Evolutionary conservation across 306 rosid species (phyloP), one percentile per base, ranked within the genome.

Genomic region (Alnus glutinosa): DNA sequence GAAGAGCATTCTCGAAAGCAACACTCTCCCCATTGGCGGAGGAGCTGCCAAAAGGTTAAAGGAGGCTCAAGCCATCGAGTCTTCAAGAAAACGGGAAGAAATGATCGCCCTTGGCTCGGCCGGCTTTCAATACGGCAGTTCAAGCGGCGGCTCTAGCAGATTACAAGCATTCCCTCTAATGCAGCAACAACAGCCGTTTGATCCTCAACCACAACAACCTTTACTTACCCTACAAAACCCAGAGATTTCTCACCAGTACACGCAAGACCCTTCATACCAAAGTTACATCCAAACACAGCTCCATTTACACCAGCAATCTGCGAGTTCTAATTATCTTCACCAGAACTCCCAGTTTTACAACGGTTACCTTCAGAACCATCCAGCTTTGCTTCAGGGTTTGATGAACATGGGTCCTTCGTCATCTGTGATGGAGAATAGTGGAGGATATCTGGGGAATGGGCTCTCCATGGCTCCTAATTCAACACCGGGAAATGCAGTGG

Each of bases 11-110:
- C 85, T 93, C 0, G 99, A 93, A 55, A 96, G 98, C 91, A 96
- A 87, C 75, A 90, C 94, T 4, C 97, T 96, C 3, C 99, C 99
- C 0, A 96, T 96, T 0, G 97, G 99, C 50, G 98, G 98, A 2
- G 99, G 99, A 0, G 99, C 98, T 1, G 99, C 99, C 0, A 96
- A 96, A 34, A 75, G 99, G 0, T 83, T 96, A 2, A 96, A 96
- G 66, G 99, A 96, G 75, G 99, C 99, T 36, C 99, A 93, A 34
- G 99, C 97, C 73, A 79, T 96, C 2, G 99, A 96, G 76, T 83
- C 97, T 37, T 91, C 93, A 0, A 84, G 99, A 73, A 96, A 96
- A 59, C 88, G 94, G 0, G 99, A 95, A 39, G 94, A 93, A 70
- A 90, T 91, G 92, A 76, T 92, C 1, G 99, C 99, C 0, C 87